phyloP scores from a whole-genome alignment of 805 yeast genomes.

The Wickerhamomyces kurtzmanii region DNA sequence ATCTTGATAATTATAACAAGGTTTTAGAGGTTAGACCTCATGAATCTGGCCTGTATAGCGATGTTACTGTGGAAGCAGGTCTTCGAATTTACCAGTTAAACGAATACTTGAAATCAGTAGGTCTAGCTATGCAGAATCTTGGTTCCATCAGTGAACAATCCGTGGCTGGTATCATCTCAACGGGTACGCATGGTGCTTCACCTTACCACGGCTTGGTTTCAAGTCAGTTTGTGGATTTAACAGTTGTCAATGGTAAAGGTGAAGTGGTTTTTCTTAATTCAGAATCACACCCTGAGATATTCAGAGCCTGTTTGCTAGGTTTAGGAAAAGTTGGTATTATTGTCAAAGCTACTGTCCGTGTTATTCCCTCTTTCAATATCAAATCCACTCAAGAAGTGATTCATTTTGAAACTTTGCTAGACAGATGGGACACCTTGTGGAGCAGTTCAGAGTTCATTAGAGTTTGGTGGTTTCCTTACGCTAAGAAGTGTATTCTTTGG shows the following conservation, averaged over 20 bases:
- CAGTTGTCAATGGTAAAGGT: constrained; percentile 70
- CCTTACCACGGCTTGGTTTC: constrained; percentile 87
- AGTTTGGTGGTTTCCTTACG: constrained; percentile 97
- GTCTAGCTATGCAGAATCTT: constrained; percentile 78
- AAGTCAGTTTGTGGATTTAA: constrained; percentile 75
- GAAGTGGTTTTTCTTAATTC: constrained; percentile 39
- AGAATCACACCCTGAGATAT: constrained; percentile 56
- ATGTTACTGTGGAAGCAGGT: constrained; percentile 94
- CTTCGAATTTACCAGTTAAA: constrained; percentile 69
- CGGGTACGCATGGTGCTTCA: constrained; percentile 96
- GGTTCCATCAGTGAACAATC: constrained; percentile 94
- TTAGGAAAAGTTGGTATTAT: constrained; percentile 90
- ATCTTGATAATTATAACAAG: constrained; percentile 64
- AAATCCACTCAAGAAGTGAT: constrained; percentile 77
- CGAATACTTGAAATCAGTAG: constrained; percentile 47
- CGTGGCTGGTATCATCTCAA: constrained; percentile 89
- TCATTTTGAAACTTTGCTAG: constrained; percentile 61
- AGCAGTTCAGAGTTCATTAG: constrained; percentile 83
- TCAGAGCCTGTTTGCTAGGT: constrained; percentile 76
- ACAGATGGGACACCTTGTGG: constrained; percentile 75
- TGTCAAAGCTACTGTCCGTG: constrained; percentile 74
- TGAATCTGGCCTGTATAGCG: constrained; percentile 61
- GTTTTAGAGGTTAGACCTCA: constrained; percentile 39
- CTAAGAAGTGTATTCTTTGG: constrained; percentile 82
- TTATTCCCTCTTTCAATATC: constrained; percentile 76